Evolutionary conservation across 331 rosid genomes (phyloP).

Genomic region (Erythrophleum ivorense): DNA sequence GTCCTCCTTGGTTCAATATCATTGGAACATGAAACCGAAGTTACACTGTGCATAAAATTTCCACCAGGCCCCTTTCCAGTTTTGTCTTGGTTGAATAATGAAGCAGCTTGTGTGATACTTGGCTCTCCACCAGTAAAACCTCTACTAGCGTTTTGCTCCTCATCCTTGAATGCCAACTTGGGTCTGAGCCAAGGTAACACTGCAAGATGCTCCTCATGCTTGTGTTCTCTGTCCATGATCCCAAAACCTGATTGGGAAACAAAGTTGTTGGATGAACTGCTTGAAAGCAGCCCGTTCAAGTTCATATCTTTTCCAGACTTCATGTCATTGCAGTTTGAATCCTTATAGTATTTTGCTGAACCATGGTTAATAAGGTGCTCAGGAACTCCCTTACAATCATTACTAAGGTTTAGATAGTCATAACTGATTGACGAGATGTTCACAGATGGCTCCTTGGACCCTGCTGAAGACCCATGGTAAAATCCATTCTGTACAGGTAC

Average conservation of each 20-base stretch:
- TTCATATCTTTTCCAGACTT: conserved; percentile 60
- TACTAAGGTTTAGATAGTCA: conserved; percentile 50
- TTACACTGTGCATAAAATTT: conserved; percentile 39
- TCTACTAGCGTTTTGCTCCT: conserved; percentile 45
- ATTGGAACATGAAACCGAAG: conserved; percentile 53
- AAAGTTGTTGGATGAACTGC: conserved; percentile 54
- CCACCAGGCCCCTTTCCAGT: conserved; percentile 46
- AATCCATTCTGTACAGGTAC: conserved; percentile 55
- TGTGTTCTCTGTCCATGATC: conserved; percentile 48
- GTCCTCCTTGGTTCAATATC: conserved; percentile 52
- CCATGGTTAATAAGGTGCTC: conserved; percentile 50
- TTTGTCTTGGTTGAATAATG: conserved; percentile 48
- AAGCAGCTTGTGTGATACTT: conserved; percentile 47
- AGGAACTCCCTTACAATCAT: conserved; percentile 51
- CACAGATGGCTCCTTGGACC: conserved; percentile 53
- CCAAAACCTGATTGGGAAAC: conserved; percentile 46
- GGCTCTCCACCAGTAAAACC: conserved; percentile 45
- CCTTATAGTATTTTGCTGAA: conserved; percentile 45
- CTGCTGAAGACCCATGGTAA: conserved; percentile 59
- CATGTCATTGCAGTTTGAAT: conserved; percentile 53
- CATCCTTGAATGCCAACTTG: conserved; percentile 52
- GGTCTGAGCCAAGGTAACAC: conserved; percentile 79
- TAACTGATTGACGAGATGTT: conserved; percentile 53
- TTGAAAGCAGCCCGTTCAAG: conserved; percentile 62
- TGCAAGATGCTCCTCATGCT: conserved; percentile 59